A percentile compares a stretch with the other conserved stretches of the same genome.
Conservation (phyloP, 2,329 filamentous ascomycete species). For the Aspergillus pseudotamarii region DNA sequence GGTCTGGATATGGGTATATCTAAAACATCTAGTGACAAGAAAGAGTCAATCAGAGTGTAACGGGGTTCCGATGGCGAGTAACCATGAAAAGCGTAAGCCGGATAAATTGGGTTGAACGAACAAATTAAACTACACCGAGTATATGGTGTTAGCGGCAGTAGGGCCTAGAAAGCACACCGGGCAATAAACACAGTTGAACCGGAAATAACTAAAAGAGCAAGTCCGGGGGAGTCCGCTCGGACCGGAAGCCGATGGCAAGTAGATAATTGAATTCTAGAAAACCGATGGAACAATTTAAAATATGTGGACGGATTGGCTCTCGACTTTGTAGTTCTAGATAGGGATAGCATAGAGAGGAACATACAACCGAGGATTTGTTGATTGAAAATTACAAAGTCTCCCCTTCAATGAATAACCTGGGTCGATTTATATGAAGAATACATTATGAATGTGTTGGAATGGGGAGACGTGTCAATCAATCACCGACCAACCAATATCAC, state of each 20-base stretch:
- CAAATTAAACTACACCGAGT: not conserved
- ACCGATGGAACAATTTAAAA: not conserved
- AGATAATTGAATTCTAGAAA: not conserved
- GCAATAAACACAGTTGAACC: not conserved
- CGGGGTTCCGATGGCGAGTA: not conserved
- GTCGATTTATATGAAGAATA: not conserved
- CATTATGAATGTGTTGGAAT: not conserved
- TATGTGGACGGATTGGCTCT: not conserved
- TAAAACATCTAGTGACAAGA: not conserved
- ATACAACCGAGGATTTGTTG: not conserved
- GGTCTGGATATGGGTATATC: not conserved
- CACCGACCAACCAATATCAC: not conserved
- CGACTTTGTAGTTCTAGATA: not conserved
- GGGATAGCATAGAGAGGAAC: not conserved
- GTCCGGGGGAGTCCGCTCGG: slow-evolving; percentile 17
- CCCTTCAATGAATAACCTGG: not conserved
- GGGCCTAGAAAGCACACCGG: not conserved
- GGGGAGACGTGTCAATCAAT: not conserved
- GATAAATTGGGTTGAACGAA: not conserved
- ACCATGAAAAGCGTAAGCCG: not conserved
- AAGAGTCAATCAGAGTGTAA: not conserved
- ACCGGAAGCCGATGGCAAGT: not conserved
- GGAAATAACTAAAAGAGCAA: slow-evolving; percentile 24
- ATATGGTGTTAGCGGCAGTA: not conserved
- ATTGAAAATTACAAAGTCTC: not conserved